Conservation (phyloP, 2,329 filamentous ascomycete species). For the Dothiorella sarmentorum region DNA sequence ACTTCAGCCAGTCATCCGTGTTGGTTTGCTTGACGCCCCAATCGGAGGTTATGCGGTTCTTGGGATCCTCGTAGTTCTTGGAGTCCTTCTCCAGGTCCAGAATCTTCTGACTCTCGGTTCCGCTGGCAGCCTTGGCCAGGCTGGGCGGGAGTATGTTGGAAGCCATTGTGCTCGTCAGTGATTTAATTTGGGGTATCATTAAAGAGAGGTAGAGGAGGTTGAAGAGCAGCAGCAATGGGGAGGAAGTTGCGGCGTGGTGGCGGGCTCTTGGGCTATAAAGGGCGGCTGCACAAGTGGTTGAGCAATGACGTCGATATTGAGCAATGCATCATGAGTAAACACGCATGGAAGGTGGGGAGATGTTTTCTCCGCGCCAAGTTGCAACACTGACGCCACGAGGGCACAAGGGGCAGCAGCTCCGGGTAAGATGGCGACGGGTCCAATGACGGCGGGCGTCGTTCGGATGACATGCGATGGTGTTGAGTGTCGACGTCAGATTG, state of each 20-base stretch:
- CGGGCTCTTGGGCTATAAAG: neutral
- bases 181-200: neutral
- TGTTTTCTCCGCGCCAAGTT: neutral
- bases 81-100: slow-evolving; percentile 59
- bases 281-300: neutral
- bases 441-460: neutral
- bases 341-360: neutral
- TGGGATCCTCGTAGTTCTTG: slow-evolving; percentile 52
- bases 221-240: no score
- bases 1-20: slow-evolving; percentile 74
- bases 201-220: neutral
- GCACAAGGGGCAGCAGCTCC: neutral
- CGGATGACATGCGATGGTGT: neutral
- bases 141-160: slow-evolving; percentile 30
- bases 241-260: neutral
- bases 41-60: slow-evolving; percentile 68
- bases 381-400: neutral
- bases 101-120: slow-evolving; percentile 50
- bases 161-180: slow-evolving; percentile 25
- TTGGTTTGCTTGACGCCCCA: slow-evolving; percentile 69
- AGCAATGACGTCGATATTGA: slow-evolving; percentile 11
- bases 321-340: no score
- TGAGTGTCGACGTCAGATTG: slow-evolving; percentile 1
- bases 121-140: slow-evolving; percentile 31
- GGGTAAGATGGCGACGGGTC: neutral